These are phyloP conservation scores for Umbilicaria muhlenbergii DNA, from an alignment of 495 filamentous ascomycete genomes.

Conservation along the genomic window DNA sequence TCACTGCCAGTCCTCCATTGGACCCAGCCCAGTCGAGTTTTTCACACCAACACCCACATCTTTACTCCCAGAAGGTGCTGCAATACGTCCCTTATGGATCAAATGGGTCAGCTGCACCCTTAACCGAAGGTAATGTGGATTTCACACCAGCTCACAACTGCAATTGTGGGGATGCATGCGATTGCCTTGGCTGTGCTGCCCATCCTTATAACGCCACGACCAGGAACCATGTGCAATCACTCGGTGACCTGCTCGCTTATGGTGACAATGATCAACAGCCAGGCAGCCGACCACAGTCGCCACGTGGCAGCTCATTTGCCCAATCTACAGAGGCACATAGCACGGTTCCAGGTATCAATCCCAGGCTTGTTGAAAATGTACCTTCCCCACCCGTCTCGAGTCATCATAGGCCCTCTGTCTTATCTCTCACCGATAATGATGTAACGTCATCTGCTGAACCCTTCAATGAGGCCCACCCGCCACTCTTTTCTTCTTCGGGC, in stretches of 20 bases:
- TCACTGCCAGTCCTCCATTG: not conserved
- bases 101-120: not conserved
- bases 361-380: no score
- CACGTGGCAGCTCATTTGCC: no score
- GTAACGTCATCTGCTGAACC: slow-evolving; percentile 8
- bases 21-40: not conserved
- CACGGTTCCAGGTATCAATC: slow-evolving; percentile 11
- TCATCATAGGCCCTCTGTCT: no score
- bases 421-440: slow-evolving; percentile 8
- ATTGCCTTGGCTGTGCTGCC: slow-evolving; percentile 51
- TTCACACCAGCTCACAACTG: slow-evolving; percentile 30
- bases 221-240: slow-evolving; percentile 42
- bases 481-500: slow-evolving; percentile 12
- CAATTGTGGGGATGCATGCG: slow-evolving; percentile 48
- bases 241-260: slow-evolving; percentile 28
- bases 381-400: no score
- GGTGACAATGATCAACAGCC: slow-evolving; percentile 17
- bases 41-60: not conserved
- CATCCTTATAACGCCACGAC: slow-evolving; percentile 65
- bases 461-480: no score
- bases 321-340: slow-evolving; percentile 7
- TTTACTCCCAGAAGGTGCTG: not conserved
- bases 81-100: not conserved
- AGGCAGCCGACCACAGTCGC: not conserved
- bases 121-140: not conserved